Evolutionary conservation across 2,329 filamentous ascomycete genomes (phyloP), one percentile per base, ranked within the genome.

Genomic region (Xylaria digitata): DNA sequence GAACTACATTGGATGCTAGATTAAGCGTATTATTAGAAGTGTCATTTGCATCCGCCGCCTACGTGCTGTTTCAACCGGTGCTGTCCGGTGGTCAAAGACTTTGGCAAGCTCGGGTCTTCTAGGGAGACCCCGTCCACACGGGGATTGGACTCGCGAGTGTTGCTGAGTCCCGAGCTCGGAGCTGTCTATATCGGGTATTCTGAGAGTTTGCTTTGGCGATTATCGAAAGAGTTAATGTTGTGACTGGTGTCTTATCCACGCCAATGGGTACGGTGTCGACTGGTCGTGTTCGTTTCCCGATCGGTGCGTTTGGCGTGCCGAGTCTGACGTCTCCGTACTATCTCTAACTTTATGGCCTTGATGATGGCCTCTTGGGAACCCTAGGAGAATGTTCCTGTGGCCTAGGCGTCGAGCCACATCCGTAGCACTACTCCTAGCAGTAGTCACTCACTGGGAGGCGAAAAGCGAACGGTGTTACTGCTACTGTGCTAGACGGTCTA

Each of bases 121-220:
- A 21, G 52, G 52, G 34, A 34, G 6, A 34, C 32, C 34, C 34
- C 26, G 0, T 11, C 8, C n/a, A 23, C 21, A 54, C 4, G 13
- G 34, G 26, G n/a, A 42, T 19, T 19, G 11, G 9, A 42, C 37
- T 55, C 19, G 17, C 32, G 6, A 13, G 30, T 30, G 15, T 9
- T 52, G 49, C 30, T 17, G 23, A 32, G 48, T 15, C 48, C 48
- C 23, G 48, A 50, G 48, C 13, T 50, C n/a, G 15, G 49, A 52
- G 30, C n/a, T n/a, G n/a, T 34, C 49, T 3, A 30, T 52, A 15
- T 52, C 26, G 49, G 49, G 49, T 17, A 52, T 52, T 26, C 6
- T 34, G 26, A 52, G 26, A 52, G 30, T 6, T 26, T 30, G 49
- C 40, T 43, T 43, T 43, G 17, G 15, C 40, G 40, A 43, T 43